Percentiles rank a stretch among this genome's conserved stretches.
Conservation (phyloP, 306 rosid species). For the Mimosa bimucronata region DNA sequence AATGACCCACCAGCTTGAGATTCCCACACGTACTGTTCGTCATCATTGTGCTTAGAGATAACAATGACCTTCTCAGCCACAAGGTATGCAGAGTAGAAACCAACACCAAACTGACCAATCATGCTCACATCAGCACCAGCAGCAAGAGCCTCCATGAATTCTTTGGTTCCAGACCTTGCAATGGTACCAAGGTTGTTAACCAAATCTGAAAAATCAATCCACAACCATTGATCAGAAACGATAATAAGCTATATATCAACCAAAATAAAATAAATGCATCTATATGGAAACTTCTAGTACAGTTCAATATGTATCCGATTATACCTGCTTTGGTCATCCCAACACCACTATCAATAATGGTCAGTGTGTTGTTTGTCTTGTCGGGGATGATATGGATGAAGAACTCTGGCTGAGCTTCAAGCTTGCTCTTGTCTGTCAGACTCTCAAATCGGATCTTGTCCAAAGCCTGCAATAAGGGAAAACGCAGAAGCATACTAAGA, state of each 20-base stretch:
- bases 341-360: conserved; percentile 87
- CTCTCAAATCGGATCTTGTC: conserved; percentile 90
- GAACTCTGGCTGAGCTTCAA: conserved; percentile 82
- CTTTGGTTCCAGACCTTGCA: conserved; percentile 97
- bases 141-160: conserved; percentile 93
- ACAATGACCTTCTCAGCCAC: conserved; percentile 91
- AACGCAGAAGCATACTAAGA: background rate
- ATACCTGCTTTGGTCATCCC: conserved; percentile 98
- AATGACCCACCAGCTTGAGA: conserved; percentile 96
- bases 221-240: background rate
- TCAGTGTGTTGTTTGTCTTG: conserved; percentile 67
- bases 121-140: conserved; percentile 99
- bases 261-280: too few relatives aligned
- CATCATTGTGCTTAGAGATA: conserved; percentile 86
- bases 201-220: conserved; percentile 57
- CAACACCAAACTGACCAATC: conserved; percentile 97
- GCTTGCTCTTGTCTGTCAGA: conserved; percentile 93
- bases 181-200: conserved; percentile 94
- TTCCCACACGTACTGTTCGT: conserved; percentile 93
- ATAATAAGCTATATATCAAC: background rate
- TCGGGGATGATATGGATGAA: conserved; percentile 87
- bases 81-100: conserved; percentile 91
- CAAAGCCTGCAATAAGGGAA: conserved; percentile 54
- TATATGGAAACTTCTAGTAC: background rate
- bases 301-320: background rate